Evolutionary conservation across 495 filamentous ascomycete genomes (phyloP).

Genomic region (Hyaloscypha bicolor): DNA sequence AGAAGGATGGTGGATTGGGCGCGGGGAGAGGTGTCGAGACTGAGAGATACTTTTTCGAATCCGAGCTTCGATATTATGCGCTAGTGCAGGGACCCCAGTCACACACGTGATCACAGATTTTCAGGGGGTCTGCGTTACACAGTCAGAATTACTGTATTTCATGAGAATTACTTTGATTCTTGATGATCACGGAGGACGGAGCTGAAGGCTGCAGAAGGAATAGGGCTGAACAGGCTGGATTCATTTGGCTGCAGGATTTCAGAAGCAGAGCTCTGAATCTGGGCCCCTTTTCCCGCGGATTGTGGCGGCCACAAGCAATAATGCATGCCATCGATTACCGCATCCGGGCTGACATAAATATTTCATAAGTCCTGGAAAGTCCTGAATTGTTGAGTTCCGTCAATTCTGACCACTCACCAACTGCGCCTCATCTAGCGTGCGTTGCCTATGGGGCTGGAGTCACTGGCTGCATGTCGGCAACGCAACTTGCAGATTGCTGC

Average conservation of each 20-base stretch:
- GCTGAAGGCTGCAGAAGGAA: not conserved
- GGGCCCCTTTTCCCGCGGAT: not conserved
- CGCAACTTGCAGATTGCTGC: not conserved
- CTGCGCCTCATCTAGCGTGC: constrained; percentile 17
- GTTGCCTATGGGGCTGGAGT: constrained; percentile 9
- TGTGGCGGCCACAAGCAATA: not conserved
- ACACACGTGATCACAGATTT: constrained; percentile 14
- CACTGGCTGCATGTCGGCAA: not conserved
- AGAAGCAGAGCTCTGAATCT: not conserved
- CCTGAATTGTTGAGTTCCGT: constrained; percentile 6
- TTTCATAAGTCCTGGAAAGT: constrained; percentile 26
- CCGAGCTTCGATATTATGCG: constrained; percentile 8
- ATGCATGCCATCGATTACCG: not conserved
- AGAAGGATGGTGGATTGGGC: constrained; percentile 22
- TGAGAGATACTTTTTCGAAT: constrained; percentile 23
- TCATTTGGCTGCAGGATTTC: not conserved
- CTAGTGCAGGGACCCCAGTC: not conserved
- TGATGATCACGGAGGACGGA: not conserved
- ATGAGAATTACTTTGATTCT: not conserved
- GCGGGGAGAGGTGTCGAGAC: constrained; percentile 6
- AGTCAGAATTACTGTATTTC: not conserved
- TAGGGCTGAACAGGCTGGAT: not conserved
- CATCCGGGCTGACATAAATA: constrained; percentile 14
- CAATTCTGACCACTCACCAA: not conserved
- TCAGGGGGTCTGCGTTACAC: not conserved